Conservation (phyloP, 2,329 filamentous ascomycete genomes). For the Aspergillus flavus region DNA sequence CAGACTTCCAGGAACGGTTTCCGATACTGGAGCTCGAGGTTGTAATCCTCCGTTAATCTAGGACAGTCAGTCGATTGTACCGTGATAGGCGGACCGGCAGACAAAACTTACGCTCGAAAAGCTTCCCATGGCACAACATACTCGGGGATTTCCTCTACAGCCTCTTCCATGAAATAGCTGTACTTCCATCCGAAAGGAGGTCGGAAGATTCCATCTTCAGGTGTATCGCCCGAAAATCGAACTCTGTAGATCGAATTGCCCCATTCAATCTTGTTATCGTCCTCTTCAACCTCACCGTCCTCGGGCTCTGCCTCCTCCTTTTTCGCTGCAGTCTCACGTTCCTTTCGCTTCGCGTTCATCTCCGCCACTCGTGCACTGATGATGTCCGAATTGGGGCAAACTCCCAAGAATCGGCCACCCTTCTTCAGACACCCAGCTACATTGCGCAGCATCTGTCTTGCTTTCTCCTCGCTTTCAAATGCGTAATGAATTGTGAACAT, state of each 20-base stretch:
- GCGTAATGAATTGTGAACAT: slow-evolving; percentile 99
- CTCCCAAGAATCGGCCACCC: slow-evolving; percentile 89
- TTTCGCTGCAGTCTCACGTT: slow-evolving; percentile 47
- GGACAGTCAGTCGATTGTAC: slow-evolving; percentile 13
- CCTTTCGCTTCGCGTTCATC: slow-evolving; percentile 65
- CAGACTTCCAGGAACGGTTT: slow-evolving; percentile 90
- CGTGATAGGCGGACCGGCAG: not conserved
- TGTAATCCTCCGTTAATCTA: slow-evolving; percentile 87
- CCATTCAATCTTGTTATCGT: slow-evolving; percentile 74
- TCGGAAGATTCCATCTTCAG: slow-evolving; percentile 85
- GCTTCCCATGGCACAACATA: slow-evolving; percentile 99
- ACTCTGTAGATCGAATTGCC: slow-evolving; percentile 93
- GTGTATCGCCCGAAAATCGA: slow-evolving; percentile 80
- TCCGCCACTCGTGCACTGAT: slow-evolving; percentile 76
- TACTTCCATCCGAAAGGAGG: slow-evolving; percentile 98
- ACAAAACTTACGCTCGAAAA: slow-evolving; percentile 69
- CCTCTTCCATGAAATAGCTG: slow-evolving; percentile 93
- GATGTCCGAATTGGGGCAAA: slow-evolving; percentile 95
- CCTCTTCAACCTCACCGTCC: slow-evolving; percentile 59
- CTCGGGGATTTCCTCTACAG: slow-evolving; percentile 93
- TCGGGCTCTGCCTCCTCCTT: slow-evolving; percentile 40
- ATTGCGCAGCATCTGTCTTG: slow-evolving; percentile 88
- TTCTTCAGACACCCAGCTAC: slow-evolving; percentile 90
- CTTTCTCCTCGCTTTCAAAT: slow-evolving; percentile 89
- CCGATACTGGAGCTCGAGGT: slow-evolving; percentile 91